Evolutionary conservation across 2,329 filamentous ascomycete genomes (phyloP), one percentile per base, ranked within the genome.

Genomic region (Aspergillus calidoustus): DNA sequence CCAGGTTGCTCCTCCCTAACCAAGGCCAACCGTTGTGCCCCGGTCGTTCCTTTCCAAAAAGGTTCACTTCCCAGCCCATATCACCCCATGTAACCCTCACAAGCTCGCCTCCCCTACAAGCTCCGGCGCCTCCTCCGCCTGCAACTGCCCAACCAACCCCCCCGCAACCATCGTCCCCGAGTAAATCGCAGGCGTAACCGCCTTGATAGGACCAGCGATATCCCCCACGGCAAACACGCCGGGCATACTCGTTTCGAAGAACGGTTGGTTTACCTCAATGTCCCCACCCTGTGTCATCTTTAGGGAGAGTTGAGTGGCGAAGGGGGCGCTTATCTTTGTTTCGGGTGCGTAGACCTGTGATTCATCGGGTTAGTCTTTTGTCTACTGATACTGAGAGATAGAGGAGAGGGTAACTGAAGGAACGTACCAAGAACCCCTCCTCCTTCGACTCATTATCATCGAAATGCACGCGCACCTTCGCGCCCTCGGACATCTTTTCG

Each of bases 341-440:
- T 13, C 31, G 11, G 54, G 19, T 19, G 7, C 2, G 30, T 57
- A 43, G 22, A 50, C 44, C 54, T 51, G 46, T 22, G 7, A 7
- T 11, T 4, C n/a, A n/a, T 25, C 28, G 9, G 22, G 38, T 9
- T 30, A 9, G 15, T 7, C 8, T 1, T 8, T 28, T 4, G 11
- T 30, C 1, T 6, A 46, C 44, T 5, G 19, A 55, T 15, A 25
- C 17, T 9, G 83, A 80, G 11, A 15, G 11, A 15, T 2, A 38
- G 2, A 11, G 34, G 15, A n/a, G n/a, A n/a, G n/a, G n/a, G n/a
- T n/a, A n/a, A n/a, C n/a, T n/a, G n/a, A n/a, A n/a, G n/a, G n/a
- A n/a, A 11, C 44, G 17, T 43, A 64, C 62, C 41, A 63, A 17
- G 8, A 61, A 64, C 0, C 83, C 83, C 22, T 59, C 54, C 28